Evolutionary conservation across 495 filamentous ascomycete genomes (phyloP).

Genomic region (Articulospora tetracladia): DNA sequence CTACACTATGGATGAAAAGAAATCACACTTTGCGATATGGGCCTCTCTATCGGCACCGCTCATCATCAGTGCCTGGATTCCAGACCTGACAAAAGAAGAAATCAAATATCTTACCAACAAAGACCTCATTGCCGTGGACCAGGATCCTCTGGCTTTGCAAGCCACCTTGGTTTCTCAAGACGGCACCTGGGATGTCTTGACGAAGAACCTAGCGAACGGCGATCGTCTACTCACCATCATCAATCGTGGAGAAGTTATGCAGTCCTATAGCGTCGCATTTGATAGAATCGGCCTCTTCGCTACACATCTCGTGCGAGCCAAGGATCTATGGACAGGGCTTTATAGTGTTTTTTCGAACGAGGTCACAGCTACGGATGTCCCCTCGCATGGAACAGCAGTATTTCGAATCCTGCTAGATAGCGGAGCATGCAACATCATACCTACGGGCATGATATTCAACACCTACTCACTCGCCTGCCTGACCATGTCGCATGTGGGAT

Average conservation of each 20-base stretch:
- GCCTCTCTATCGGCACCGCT: conserved; percentile 18
- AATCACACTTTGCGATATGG: conserved; percentile 23
- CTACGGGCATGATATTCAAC: conserved; percentile 23
- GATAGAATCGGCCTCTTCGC: conserved; percentile 12
- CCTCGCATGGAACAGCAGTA: conserved; percentile 17
- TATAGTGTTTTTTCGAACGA: not conserved
- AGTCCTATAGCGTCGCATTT: conserved; percentile 11
- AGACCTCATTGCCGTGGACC: conserved; percentile 45
- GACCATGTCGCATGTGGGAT: not conserved
- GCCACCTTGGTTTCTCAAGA: conserved; percentile 31
- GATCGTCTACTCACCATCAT: conserved; percentile 17
- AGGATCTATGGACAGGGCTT: conserved; percentile 18
- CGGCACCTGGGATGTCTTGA: conserved; percentile 18
- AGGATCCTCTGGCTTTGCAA: conserved; percentile 44
- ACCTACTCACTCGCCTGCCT: conserved; percentile 15
- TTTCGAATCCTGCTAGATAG: conserved; percentile 1
- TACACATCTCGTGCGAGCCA: not conserved
- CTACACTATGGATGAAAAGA: conserved; percentile 19
- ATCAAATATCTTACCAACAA: conserved; percentile 34
- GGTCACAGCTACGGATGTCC: conserved; percentile 12
- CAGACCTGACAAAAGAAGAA: conserved; percentile 9
- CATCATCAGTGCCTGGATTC: conserved; percentile 20
- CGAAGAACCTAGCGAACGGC: conserved; percentile 19
- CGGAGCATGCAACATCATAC: not conserved
- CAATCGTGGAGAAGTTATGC: conserved; percentile 6